Conservation (phyloP, 2,329 filamentous ascomycete genomes). For the Seiridium unicorne region DNA sequence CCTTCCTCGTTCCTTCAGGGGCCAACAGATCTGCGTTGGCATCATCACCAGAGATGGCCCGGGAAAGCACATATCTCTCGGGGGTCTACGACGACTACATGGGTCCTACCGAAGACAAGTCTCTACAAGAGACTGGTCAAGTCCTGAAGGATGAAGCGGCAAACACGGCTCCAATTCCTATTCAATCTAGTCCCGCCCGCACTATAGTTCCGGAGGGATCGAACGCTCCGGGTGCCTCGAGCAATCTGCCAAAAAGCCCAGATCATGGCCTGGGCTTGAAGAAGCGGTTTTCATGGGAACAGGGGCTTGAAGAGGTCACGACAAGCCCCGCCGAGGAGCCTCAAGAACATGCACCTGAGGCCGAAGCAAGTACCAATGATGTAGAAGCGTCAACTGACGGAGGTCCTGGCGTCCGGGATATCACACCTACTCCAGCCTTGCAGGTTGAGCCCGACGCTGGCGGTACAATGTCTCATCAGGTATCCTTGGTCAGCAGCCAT, state of each 20-base stretch:
- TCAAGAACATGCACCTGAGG: background rate
- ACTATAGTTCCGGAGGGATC: background rate
- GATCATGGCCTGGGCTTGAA: background rate
- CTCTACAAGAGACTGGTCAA: slow-evolving; percentile 25
- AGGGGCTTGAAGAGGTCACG: slow-evolving; percentile 21
- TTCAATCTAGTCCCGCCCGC: background rate
- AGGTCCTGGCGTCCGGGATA: background rate
- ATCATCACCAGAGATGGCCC: slow-evolving; percentile 15
- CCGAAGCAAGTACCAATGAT: background rate
- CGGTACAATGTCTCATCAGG: slow-evolving; percentile 29
- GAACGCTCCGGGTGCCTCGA: slow-evolving; percentile 10
- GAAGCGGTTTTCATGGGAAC: slow-evolving; percentile 44
- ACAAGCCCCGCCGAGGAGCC: slow-evolving; percentile 13
- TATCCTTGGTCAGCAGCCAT: slow-evolving; percentile 34
- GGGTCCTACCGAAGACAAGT: slow-evolving; percentile 46
- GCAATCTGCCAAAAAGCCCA: background rate
- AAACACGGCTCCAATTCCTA: background rate
- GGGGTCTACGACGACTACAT: slow-evolving; percentile 69
- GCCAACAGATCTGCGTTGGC: background rate
- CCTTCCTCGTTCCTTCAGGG: slow-evolving; percentile 11
- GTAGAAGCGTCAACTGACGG: background rate
- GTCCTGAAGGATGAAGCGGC: slow-evolving; percentile 19
- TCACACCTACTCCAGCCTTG: slow-evolving; percentile 9
- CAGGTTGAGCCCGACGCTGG: slow-evolving; percentile 11
- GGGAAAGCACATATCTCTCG: slow-evolving; percentile 63